A percentile compares a stretch with the other conserved stretches of the same genome.
phyloP scores from a whole-genome alignment of 345 rosid species.

The Aquilaria sinensis region DNA sequence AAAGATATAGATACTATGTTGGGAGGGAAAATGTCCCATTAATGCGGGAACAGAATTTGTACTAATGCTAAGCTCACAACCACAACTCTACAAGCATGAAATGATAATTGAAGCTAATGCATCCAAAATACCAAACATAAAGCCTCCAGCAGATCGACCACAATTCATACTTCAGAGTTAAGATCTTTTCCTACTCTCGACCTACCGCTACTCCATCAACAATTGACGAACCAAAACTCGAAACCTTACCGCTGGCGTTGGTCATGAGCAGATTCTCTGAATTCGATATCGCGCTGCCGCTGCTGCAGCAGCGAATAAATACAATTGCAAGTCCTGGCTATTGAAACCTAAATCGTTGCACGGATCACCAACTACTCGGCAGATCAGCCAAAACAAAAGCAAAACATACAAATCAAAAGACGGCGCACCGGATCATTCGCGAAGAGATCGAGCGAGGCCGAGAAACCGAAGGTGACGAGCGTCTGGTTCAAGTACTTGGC shows the following conservation, averaged over 20 bases:
- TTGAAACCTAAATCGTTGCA: slow-evolving; percentile 50
- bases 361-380: not conserved
- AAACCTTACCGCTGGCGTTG: slow-evolving; percentile 77
- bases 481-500: slow-evolving; percentile 82
- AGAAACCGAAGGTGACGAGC: slow-evolving; percentile 87
- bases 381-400: not conserved
- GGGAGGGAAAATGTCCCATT: not conserved
- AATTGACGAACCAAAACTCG: not conserved
- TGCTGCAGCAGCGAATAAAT: slow-evolving; percentile 85
- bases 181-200: too few species aligned
- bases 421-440: slow-evolving; percentile 76
- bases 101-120: too few species aligned
- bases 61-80: not conserved
- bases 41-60: not conserved
- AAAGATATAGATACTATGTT: not conserved
- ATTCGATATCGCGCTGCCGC: slow-evolving; percentile 86
- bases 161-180: not conserved
- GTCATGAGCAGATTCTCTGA: slow-evolving; percentile 85
- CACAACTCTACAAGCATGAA: too few species aligned
- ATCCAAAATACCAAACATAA: too few species aligned
- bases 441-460: slow-evolving; percentile 92
- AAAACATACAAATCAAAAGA: not conserved
- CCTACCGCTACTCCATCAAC: too few species aligned
- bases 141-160: not conserved
- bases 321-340: slow-evolving; percentile 95